Conservation (phyloP, 805 yeast species). For the Yarrowia yakushimensis region DNA sequence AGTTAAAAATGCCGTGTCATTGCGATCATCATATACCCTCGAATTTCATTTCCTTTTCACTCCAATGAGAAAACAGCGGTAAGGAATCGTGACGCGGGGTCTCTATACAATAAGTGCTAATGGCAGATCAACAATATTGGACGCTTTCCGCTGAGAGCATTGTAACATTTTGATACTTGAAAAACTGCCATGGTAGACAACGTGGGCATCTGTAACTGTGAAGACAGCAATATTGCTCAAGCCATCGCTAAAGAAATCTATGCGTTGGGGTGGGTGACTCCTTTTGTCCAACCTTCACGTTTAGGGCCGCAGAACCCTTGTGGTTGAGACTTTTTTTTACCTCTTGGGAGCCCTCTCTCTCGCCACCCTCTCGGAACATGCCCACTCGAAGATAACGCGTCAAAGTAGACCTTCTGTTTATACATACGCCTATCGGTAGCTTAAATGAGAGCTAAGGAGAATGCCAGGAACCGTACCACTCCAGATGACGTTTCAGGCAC, state of each 20-base stretch:
- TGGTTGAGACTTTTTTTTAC: conserved; percentile 8
- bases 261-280: not conserved
- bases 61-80: too few relatives aligned
- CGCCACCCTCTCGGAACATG: not conserved
- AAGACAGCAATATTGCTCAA: not conserved
- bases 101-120: too few relatives aligned
- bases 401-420: conserved; percentile 13
- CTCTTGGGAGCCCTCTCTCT: not conserved
- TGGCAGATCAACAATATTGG: too few relatives aligned
- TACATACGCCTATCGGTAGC: conserved; percentile 11
- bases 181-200: too few relatives aligned
- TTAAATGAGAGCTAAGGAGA: not conserved
- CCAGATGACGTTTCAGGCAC: not conserved
- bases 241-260: not conserved
- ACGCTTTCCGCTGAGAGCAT: too few relatives aligned
- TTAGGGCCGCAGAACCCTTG: not conserved
- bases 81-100: too few relatives aligned
- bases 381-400: conserved; percentile 1
- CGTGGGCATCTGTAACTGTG: too few relatives aligned
- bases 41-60: too few relatives aligned
- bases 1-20: not conserved
- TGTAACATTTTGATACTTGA: too few relatives aligned
- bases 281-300: not conserved
- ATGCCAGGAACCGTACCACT: not conserved
- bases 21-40: too few relatives aligned